Conservation (phyloP, 352 stramenopile species). For the Globisporangium recalcitrans region DNA sequence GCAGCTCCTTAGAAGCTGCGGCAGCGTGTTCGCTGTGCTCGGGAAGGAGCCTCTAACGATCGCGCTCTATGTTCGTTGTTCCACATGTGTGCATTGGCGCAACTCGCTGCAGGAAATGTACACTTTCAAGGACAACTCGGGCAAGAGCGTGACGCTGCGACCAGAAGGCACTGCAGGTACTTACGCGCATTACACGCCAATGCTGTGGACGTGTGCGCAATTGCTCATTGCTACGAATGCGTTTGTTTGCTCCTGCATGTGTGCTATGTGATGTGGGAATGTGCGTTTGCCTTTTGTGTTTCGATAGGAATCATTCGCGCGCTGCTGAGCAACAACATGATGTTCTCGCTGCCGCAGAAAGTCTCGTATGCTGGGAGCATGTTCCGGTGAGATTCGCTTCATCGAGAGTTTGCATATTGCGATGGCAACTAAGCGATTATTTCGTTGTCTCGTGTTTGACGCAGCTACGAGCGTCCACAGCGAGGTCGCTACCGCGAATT, state of each 20-base stretch:
- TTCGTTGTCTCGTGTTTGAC: conserved; percentile 2
- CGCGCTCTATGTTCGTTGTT: background rate
- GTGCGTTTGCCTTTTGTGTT: background rate
- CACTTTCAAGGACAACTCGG: conserved; percentile 84
- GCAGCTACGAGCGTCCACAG: conserved; percentile 83
- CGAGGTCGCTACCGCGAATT: conserved; percentile 84
- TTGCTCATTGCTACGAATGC: background rate
- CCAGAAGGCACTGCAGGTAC: conserved; percentile 77
- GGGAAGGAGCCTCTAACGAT: background rate
- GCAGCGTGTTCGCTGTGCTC: background rate
- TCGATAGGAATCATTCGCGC: conserved; percentile 64
- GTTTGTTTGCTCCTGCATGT: background rate
- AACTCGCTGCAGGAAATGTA: conserved; percentile 75
- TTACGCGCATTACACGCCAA: background rate
- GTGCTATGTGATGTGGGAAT: background rate
- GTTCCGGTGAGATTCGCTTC: conserved; percentile 53
- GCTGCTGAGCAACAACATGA: conserved; percentile 73
- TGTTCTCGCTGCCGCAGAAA: conserved; percentile 71
- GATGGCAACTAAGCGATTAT: background rate
- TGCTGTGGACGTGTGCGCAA: background rate
- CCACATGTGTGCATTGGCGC: background rate
- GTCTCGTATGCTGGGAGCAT: conserved; percentile 83
- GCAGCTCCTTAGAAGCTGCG: background rate
- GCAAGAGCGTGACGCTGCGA: conserved; percentile 80
- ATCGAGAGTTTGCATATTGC: background rate